Conservation (phyloP, 164 flowering plant species). For the Aristolochia contorta region DNA sequence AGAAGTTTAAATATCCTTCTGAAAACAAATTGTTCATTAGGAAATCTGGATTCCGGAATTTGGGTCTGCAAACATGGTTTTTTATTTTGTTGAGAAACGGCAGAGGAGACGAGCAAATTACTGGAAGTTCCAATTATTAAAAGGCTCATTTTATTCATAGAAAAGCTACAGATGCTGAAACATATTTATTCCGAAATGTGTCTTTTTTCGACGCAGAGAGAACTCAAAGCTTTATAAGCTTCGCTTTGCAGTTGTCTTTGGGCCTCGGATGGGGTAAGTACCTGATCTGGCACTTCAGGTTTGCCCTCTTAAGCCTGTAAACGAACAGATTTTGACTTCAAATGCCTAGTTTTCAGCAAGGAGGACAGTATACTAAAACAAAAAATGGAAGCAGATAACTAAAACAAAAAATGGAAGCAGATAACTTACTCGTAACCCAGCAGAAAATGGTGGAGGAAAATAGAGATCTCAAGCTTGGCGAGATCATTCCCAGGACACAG, state of each 20-base stretch:
- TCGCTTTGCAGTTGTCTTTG: conserved; percentile 59
- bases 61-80: too few species aligned
- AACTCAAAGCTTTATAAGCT: conserved; percentile 17
- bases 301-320: conserved; percentile 49
- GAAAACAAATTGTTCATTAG: too few species aligned
- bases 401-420: background rate
- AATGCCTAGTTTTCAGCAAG: background rate
- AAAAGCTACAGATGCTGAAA: too few species aligned
- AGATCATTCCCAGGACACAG: conserved; percentile 95
- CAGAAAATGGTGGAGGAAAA: conserved; percentile 80
- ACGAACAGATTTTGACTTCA: background rate
- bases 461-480: conserved; percentile 71
- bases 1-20: too few species aligned
- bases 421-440: conserved; percentile 51
- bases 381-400: conserved; percentile 8
- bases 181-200: too few species aligned
- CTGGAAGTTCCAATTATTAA: too few species aligned
- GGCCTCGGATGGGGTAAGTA: conserved; percentile 76
- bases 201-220: too few species aligned
- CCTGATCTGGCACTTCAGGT: conserved; percentile 32
- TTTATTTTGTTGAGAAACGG: too few species aligned
- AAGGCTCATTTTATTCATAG: too few species aligned
- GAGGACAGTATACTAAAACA: background rate
- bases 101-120: too few species aligned
- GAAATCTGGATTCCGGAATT: too few species aligned